Evolutionary conservation across 768 basidiomycete genomes (phyloP).

Genomic region (Trametes elegans): DNA sequence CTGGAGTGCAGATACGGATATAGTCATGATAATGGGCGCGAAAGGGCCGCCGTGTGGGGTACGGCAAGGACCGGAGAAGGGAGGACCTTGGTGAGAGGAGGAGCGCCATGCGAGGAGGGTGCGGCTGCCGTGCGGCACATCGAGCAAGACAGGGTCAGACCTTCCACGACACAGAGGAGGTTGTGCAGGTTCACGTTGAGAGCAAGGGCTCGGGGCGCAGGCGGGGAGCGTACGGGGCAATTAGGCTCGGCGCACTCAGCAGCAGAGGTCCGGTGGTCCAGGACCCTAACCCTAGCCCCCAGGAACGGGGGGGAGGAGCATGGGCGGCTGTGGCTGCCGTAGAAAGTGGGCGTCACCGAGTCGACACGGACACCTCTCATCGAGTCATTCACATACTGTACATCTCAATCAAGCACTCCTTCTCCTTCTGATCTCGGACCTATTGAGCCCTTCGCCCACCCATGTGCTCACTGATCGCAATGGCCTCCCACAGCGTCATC

Average conservation of each 20-base stretch:
- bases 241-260: not conserved
- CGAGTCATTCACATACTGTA: no score
- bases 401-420: no score
- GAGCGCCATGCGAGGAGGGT: constrained; percentile 19
- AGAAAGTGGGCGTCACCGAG: no score
- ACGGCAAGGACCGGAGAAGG: constrained; percentile 9
- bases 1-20: constrained; percentile 50
- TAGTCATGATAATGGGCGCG: constrained; percentile 62
- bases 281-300: not conserved
- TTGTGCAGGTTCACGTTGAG: not conserved
- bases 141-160: not conserved
- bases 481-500: no score
- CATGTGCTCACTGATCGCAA: not conserved
- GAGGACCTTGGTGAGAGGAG: constrained; percentile 6
- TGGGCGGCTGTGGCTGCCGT: not conserved
- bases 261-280: not conserved
- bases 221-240: no score
- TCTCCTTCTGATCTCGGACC: not conserved
- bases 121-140: constrained; percentile 12
- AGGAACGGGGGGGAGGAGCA: not conserved
- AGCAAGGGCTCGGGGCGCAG: no score
- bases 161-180: not conserved
- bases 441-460: not conserved
- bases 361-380: no score
- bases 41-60: constrained; percentile 14